Evolutionary conservation across 2,329 filamentous ascomycete species (phyloP), one percentile per base, ranked within the genome.

Genomic region (Colletotrichum spaethianum): DNA sequence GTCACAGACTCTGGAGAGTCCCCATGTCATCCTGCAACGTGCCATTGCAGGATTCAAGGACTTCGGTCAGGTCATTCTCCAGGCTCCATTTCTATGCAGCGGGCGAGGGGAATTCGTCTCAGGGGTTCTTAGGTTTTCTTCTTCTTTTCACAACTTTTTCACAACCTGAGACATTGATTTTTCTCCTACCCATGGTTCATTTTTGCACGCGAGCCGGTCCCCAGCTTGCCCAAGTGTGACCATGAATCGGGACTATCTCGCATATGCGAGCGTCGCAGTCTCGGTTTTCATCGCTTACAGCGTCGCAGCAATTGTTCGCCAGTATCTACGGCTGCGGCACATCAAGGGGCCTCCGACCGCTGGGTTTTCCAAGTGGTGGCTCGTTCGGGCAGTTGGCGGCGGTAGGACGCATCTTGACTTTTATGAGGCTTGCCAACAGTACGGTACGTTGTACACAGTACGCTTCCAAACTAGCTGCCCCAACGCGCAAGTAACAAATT

Each of bases 341-440:
- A 78, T 86, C 65, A 79, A 80, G 7, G 84, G 84, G 0, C 84
- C 85, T 6, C 74, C 74, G 20, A 60, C 78, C 3, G 82, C 83
- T 1, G 78, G 74, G 0, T 79, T 86, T 42, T 84, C 84, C 0
- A 83, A 82, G 63, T 76, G 81, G 73, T 86, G 83, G 82, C 75
- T 85, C 26, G 72, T 82, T 12, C 76, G 74, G 20, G 75, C 73
- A 11, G 78, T 81, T 2, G 74, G 76, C 4, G 78, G 79, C 11
- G 82, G 82, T 3, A 76, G 75, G 36, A 78, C 78, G 16, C 78
- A 83, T 67, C 75, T 82, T 1, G 79, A 83, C n/a, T 77, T 82
- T 40, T 80, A 79, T 73, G 78, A 83, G 18, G 79, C 80, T 1
- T 79, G 75, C 26, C 66, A 79, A 62, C 80, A 81, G 67, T 81